Evolutionary conservation across 345 rosid genomes (phyloP).

Genomic region (Hibiscus tridactylites): DNA sequence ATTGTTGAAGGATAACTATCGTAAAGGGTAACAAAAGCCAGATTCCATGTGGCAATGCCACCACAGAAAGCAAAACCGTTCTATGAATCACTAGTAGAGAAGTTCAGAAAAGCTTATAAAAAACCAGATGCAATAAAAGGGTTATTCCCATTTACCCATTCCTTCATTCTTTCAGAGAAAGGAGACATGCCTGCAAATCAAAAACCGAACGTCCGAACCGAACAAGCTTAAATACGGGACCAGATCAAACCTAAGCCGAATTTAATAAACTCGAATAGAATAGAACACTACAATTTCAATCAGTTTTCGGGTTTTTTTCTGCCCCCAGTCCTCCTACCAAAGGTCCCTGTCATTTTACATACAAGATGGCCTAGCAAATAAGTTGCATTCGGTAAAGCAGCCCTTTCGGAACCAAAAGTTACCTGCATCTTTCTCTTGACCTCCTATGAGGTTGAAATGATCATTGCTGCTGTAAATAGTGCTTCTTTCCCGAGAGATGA

Average conservation of each 20-base stretch:
- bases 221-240: not conserved
- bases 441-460: conserved; percentile 30
- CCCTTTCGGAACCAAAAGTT: not conserved
- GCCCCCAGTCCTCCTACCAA: no score
- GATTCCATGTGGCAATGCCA: conserved; percentile 89
- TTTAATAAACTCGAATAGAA: no score
- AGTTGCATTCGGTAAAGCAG: not conserved
- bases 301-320: no score
- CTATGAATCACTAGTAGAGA: conserved; percentile 25
- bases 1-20: no score
- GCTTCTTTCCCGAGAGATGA: conserved; percentile 67
- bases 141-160: not conserved
- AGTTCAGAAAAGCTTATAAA: conserved; percentile 5
- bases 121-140: not conserved
- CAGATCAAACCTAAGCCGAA: no score
- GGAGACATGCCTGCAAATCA: not conserved
- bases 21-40: conserved; percentile 83
- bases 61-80: conserved; percentile 70
- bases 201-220: no score
- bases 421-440: not conserved
- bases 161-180: not conserved
- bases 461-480: conserved; percentile 56
- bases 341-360: not conserved
- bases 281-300: no score
- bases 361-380: not conserved